Evolutionary conservation across 805 yeast genomes (phyloP).

Genomic region (Saturnispora sanitii): DNA sequence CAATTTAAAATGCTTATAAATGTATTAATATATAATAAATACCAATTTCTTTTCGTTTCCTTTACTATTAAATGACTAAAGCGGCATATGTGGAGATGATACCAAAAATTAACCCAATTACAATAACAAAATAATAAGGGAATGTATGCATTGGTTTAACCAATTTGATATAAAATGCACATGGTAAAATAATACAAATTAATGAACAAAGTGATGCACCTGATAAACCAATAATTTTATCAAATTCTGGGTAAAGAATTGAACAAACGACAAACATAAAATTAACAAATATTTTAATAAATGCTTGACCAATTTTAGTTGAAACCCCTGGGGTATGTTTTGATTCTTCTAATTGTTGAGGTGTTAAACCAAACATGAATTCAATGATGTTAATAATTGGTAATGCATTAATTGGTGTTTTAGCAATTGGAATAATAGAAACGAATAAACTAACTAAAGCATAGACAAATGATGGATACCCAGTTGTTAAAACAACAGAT

Average conservation of each 20-base stretch:
- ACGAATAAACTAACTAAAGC: slow-evolving; percentile 54
- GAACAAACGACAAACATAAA: slow-evolving; percentile 55
- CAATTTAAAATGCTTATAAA: no score
- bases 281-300: slow-evolving; percentile 45
- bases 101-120: slow-evolving; percentile 41
- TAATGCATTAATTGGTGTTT: slow-evolving; percentile 76
- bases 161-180: slow-evolving; percentile 59
- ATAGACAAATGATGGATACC: slow-evolving; percentile 57
- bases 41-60: no score
- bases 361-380: slow-evolving; percentile 26
- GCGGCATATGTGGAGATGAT: slow-evolving; percentile 56
- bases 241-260: slow-evolving; percentile 72
- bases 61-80: slow-evolving; percentile 7
- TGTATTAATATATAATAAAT: no score
- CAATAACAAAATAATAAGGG: slow-evolving; percentile 34
- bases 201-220: slow-evolving; percentile 79
- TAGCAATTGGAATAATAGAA: slow-evolving; percentile 75
- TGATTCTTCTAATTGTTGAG: slow-evolving; percentile 18
- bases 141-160: slow-evolving; percentile 41
- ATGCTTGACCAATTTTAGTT: slow-evolving; percentile 11
- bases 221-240: slow-evolving; percentile 69
- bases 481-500: slow-evolving; percentile 53
- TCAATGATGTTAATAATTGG: slow-evolving; percentile 80
- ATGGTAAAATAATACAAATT: slow-evolving; percentile 72
- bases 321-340: slow-evolving; percentile 10